Percentiles rank a stretch among this genome's conserved stretches.
phyloP scores from a whole-genome alignment of 495 filamentous ascomycete genomes.

The Cetradonia linearis region DNA sequence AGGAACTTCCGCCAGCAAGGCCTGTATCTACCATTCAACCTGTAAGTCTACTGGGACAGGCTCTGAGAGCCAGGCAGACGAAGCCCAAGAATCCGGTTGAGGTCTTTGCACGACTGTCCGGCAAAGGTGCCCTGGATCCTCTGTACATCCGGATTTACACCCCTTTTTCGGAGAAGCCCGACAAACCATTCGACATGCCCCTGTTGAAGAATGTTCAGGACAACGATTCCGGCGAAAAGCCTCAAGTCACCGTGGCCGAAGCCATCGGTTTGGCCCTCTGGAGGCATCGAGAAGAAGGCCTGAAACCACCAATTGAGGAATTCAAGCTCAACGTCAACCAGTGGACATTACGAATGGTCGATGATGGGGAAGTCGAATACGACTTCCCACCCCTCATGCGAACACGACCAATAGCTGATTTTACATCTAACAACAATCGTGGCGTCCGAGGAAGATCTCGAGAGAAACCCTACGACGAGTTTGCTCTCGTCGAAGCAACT shows the following conservation, averaged over 20 bases:
- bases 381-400: conserved; percentile 84
- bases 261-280: conserved; percentile 83
- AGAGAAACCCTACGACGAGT: conserved; percentile 85
- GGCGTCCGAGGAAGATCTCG: conserved; percentile 57
- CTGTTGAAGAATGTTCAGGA: conserved; percentile 67
- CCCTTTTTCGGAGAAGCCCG: conserved; percentile 65
- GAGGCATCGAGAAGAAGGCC: conserved; percentile 73
- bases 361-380: conserved; percentile 89
- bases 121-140: conserved; percentile 72
- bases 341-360: conserved; percentile 91
- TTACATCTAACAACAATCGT: conserved; percentile 83
- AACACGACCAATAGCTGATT: conserved; percentile 68
- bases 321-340: conserved; percentile 75
- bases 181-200: conserved; percentile 65
- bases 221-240: conserved; percentile 46
- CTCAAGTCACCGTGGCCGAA: conserved; percentile 73
- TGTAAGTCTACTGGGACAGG: conserved; percentile 58
- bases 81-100: conserved; percentile 79
- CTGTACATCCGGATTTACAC: conserved; percentile 78
- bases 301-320: conserved; percentile 57
- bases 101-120: conserved; percentile 73
- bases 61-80: conserved; percentile 66
- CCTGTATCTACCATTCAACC: conserved; percentile 79
- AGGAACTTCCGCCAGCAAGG: conserved; percentile 81
- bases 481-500: conserved; percentile 77